These are phyloP conservation scores for Ilyonectria destructans DNA, from an alignment of 2,329 filamentous ascomycete species.

Conservation along the genomic window DNA sequence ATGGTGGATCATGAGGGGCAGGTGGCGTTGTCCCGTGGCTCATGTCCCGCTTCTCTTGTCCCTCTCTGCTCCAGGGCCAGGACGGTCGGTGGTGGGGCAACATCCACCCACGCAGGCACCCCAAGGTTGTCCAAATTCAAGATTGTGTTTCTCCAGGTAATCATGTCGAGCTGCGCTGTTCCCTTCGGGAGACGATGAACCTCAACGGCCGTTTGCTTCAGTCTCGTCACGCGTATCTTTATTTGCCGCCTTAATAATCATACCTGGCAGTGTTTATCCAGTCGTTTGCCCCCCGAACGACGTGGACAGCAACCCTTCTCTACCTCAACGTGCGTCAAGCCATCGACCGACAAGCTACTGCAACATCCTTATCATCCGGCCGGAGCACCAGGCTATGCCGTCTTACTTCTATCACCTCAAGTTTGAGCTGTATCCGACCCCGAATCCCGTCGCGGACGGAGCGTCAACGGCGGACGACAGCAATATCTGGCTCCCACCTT, in stretches of 20 bases:
- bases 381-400: slow-evolving; percentile 64
- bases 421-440: slow-evolving; percentile 74
- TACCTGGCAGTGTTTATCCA: not conserved
- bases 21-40: slow-evolving; percentile 32
- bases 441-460: slow-evolving; percentile 52
- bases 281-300: not conserved
- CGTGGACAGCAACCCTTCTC: not conserved
- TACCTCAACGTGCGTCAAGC: not conserved
- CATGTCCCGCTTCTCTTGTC: slow-evolving; percentile 5
- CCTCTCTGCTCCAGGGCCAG: slow-evolving; percentile 8
- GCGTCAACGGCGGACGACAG: slow-evolving; percentile 29
- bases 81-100: slow-evolving; percentile 14
- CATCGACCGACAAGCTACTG: slow-evolving; percentile 4
- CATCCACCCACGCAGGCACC: not conserved
- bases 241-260: slow-evolving; percentile 44
- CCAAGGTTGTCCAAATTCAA: not conserved
- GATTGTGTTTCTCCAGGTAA: not conserved
- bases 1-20: slow-evolving; percentile 28
- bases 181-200: slow-evolving; percentile 39
- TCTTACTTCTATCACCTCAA: slow-evolving; percentile 78
- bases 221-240: slow-evolving; percentile 28
- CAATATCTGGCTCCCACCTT: slow-evolving; percentile 67
- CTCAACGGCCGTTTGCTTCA: slow-evolving; percentile 12
- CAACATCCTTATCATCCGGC: slow-evolving; percentile 1
- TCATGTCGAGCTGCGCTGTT: not conserved